Base-by-base conservation (phyloP, 2,329 filamentous ascomycete genomes). In the Cucurbitaria berberidis region DNA sequence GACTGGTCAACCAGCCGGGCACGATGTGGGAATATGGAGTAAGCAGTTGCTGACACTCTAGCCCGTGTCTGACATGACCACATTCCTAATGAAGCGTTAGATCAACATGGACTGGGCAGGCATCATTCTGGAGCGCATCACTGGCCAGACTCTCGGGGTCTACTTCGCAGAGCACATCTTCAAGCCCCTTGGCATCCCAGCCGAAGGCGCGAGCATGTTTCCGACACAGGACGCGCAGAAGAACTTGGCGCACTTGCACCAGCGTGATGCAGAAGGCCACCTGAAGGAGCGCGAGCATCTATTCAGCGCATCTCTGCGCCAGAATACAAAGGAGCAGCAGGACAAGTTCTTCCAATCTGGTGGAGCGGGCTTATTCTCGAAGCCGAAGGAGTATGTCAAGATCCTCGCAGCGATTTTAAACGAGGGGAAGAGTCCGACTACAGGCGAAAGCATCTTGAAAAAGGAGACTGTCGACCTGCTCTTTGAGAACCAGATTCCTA, bases 331-430 rank as follows among this genome's bases (percentile, higher is more conserved):
- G 10, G 73, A 79, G 6, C 77, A 84, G 40, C 74, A 76, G 43
- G 72, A 74, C 3, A 51, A 54, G 3, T 69, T 82, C 10, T 82
- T 87, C 68, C 80, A 88, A 66, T 82, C 80, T 38, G 87, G 84
- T 5, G 87, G 87, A 4, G 86, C 80, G 3, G 87, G 87, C 2
- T 76, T 83, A 42, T 89, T 84, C 63, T 82, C 84, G 2, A 76
- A 74, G 54, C 85, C 86, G 0, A 77, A 78, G 8, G 86, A 89
- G 40, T 89, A 87, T 61, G 77, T 78, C 50, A 80, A 84, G 55
- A 79, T 89, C 19, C 78, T 90, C 3, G 80, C 84, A 0, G 78
- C 81, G 0, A 74, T 91, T 1, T 74, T 90, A 22, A 90, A 90
- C 66, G 76, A 87, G 55, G 88, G 88, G 40, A 82, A 76, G 0